Percentiles rank a stretch among this genome's conserved stretches.
Evolutionary conservation across 2,329 filamentous ascomycete species (phyloP).

Genomic region (Gnomoniopsis sp.): DNA sequence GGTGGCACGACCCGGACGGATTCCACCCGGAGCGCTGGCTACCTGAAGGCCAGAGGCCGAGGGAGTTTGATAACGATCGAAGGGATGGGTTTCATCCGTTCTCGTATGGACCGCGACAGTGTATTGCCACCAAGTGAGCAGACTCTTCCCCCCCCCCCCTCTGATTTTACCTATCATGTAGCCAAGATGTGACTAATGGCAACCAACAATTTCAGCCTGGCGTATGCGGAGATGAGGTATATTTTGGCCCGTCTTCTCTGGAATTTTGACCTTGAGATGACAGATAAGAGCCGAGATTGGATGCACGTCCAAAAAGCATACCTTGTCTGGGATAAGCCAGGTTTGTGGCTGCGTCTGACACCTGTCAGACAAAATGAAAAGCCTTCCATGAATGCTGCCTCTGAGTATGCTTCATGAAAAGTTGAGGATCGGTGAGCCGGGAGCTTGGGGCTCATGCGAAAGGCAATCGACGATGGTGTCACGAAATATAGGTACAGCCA

Average conservation of each 20-base stretch:
- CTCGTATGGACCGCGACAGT: slow-evolving; percentile 41
- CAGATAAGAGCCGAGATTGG: slow-evolving; percentile 19
- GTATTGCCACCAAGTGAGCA: slow-evolving; percentile 44
- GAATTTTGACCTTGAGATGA: slow-evolving; percentile 40
- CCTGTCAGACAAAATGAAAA: too few relatives aligned
- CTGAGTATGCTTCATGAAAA: too few relatives aligned
- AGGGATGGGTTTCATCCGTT: slow-evolving; percentile 40
- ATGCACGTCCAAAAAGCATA: not conserved
- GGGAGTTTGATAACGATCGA: slow-evolving; percentile 34
- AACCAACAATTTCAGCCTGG: slow-evolving; percentile 31
- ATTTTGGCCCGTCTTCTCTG: slow-evolving; percentile 41
- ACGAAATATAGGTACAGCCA: too few relatives aligned
- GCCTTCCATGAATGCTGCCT: too few relatives aligned
- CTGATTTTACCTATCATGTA: not conserved
- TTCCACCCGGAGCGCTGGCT: slow-evolving; percentile 46
- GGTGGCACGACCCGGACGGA: slow-evolving; percentile 38
- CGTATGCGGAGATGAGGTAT: slow-evolving; percentile 45
- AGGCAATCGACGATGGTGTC: too few relatives aligned
- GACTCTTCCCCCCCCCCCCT: too few relatives aligned
- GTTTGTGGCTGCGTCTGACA: not conserved
- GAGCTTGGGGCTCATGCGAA: too few relatives aligned
- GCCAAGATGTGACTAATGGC: too few relatives aligned
- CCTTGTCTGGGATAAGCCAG: slow-evolving; percentile 7
- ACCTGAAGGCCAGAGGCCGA: slow-evolving; percentile 24
- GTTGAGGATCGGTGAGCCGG: too few relatives aligned